Base-by-base conservation (phyloP, 805 yeast genomes). In the Zygosaccharomyces bisporus region DNA sequence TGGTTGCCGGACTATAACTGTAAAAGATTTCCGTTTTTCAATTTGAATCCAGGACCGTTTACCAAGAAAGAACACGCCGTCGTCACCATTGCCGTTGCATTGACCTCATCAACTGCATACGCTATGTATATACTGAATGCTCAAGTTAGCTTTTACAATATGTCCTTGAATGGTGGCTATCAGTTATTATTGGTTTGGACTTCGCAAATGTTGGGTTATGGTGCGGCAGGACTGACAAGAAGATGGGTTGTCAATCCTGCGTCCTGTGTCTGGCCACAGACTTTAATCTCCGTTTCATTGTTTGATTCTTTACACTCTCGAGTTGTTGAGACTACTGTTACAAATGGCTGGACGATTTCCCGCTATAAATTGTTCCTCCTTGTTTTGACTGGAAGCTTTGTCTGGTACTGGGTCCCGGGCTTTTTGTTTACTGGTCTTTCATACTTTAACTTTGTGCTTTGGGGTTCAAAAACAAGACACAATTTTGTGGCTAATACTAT, bases 331-430 rank as follows among this genome's bases (percentile, higher is more conserved):
- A 70, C 70, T 55, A 72, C 72, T 50, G 55, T 56, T 4, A 73
- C 77, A 23, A 70, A 77, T 54, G 85, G 86, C 2, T 81, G 87
- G 87, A 72, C 58, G 27, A 68, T 80, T 33, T 66, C 77, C 4
- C 69, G 81, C 43, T 73, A 71, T 52, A 65, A 60, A 43, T 74
- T 79, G 51, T 81, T 81, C 63, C 48, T 69, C 23, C 41, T 67
- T 27, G 69, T 69, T 2, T 68, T 77, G 41, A 39, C 53, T 12
- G 59, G 63, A n/a, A 59, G 72, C 18, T 80, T 80, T 52, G 49
- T 72, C 3, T 82, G 81, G 75, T 78, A 77, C 55, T 81, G 83
- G 80, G 64, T 83, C 51, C 87, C 88, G 3, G 83, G 81, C 44
- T 81, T 70, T 55, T 67, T 84, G 18, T 81, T 81, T 65, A 66